phyloP scores from a whole-genome alignment of 257 asterid genomes.

The Nyctanthes arbortristis region DNA sequence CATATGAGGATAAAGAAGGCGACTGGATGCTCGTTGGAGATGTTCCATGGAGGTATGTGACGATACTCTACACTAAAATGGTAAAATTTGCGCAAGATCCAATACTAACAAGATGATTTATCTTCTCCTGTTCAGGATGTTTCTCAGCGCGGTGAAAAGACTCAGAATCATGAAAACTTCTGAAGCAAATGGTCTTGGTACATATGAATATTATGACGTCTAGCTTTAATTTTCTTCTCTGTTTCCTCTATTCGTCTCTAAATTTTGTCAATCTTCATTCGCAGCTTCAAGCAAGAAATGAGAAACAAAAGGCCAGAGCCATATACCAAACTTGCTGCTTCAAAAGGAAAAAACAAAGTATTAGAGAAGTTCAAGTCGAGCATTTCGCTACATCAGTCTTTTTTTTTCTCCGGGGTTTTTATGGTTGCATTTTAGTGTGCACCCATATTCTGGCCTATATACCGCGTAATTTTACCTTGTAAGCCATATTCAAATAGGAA shows the following conservation, averaged over 20 bases:
- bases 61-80: not conserved
- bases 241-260: not conserved
- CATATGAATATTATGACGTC: not conserved
- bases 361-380: constrained; percentile 24
- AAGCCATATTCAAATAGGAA: constrained; percentile 22
- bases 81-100: not conserved
- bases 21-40: constrained; percentile 96
- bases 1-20: constrained; percentile 85
- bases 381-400: constrained; percentile 1
- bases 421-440: constrained; percentile 38
- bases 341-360: constrained; percentile 21
- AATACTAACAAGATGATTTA: not conserved
- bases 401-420: constrained; percentile 27
- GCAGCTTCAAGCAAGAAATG: constrained; percentile 56
- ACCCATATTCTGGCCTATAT: constrained; percentile 17
- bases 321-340: constrained; percentile 28
- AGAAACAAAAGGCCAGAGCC: constrained; percentile 48
- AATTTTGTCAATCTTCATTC: constrained; percentile 2
- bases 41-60: constrained; percentile 78
- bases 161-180: constrained; percentile 82
- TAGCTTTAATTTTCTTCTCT: not conserved
- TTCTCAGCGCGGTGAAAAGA: constrained; percentile 72
- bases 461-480: constrained; percentile 21
- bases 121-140: constrained; percentile 55
- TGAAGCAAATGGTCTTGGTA: constrained; percentile 81